phyloP scores from a whole-genome alignment of 1,139 yeast genomes.

The Lodderomyces orthopsilosis region DNA sequence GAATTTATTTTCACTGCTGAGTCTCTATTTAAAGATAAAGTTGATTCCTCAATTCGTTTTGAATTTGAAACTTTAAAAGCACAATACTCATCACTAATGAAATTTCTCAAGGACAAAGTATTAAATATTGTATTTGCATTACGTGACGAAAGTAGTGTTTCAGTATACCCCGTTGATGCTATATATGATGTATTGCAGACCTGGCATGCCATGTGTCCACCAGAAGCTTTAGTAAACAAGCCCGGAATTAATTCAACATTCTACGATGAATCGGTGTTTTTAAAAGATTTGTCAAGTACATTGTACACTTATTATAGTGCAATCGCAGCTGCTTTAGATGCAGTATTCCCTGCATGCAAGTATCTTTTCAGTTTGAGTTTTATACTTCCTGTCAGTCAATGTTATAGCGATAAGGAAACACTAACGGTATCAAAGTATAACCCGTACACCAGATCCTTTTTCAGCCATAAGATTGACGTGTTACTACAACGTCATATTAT shows the following conservation, averaged over 20 bases:
- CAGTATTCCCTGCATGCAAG: conserved; percentile 24
- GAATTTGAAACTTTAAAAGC: conserved; percentile 11
- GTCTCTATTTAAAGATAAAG: background rate
- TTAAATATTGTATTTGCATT: conserved; percentile 15
- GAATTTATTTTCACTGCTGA: conserved; percentile 15
- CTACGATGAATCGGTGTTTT: conserved; percentile 15
- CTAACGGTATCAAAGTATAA: conserved; percentile 16
- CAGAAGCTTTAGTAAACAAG: conserved; percentile 18
- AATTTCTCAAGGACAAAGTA: conserved; percentile 14
- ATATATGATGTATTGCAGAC: conserved; percentile 21
- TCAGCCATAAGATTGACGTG: conserved; percentile 14
- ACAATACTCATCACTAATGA: conserved; percentile 15
- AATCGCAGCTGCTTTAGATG: conserved; percentile 24
- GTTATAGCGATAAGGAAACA: conserved; percentile 14
- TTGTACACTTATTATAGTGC: conserved; percentile 26
- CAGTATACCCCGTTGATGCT: conserved; percentile 20
- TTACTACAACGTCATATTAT: conserved; percentile 25
- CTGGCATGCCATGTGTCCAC: conserved; percentile 25
- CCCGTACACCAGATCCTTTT: conserved; percentile 13
- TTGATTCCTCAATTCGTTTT: background rate
- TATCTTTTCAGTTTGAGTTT: conserved; percentile 25
- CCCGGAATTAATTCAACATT: background rate
- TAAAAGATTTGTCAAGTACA: conserved; percentile 21
- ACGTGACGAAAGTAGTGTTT: conserved; percentile 17
- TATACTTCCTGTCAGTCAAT: conserved; percentile 18